These are phyloP conservation scores for Verruconis gallopava DNA, from an alignment of 2,329 filamentous ascomycete genomes.

Conservation along the genomic window DNA sequence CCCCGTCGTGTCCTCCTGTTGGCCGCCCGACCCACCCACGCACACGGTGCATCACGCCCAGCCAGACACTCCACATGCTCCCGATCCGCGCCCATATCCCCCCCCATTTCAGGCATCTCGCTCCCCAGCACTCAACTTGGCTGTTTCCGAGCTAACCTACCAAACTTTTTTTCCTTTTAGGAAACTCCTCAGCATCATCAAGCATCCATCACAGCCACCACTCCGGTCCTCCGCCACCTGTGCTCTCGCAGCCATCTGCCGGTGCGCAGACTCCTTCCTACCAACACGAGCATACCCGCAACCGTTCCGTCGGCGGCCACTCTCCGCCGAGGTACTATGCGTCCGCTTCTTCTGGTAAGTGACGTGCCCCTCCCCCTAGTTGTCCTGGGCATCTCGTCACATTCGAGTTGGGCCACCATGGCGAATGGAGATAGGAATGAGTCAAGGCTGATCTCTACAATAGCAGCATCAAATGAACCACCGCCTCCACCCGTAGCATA, in stretches of 20 bases:
- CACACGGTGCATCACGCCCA: too few relatives aligned
- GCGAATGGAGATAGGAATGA: background rate
- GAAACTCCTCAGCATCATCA: background rate
- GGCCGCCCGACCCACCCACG: too few relatives aligned
- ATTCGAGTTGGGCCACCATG: too few relatives aligned
- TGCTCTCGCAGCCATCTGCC: constrained; percentile 17
- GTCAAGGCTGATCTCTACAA: constrained; percentile 1
- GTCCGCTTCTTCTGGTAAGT: constrained; percentile 8
- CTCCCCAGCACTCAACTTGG: too few relatives aligned
- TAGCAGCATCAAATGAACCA: constrained; percentile 20
- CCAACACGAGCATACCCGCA: constrained; percentile 28
- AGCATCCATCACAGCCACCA: background rate
- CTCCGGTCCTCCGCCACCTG: constrained; percentile 13
- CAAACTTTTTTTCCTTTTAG: too few relatives aligned
- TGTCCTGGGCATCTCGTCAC: too few relatives aligned
- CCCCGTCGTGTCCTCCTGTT: too few relatives aligned
- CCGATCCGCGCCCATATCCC: background rate
- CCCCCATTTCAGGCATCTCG: background rate
- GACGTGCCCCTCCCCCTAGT: background rate
- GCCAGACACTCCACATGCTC: background rate
- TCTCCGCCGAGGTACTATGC: constrained; percentile 16
- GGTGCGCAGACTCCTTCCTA: constrained; percentile 24
- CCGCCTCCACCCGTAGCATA: constrained; percentile 30
- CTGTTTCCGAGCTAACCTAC: too few relatives aligned
- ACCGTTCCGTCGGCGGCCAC: constrained; percentile 30